phyloP scores from a whole-genome alignment of 805 yeast genomes.

The Yarrowia osloensis region DNA sequence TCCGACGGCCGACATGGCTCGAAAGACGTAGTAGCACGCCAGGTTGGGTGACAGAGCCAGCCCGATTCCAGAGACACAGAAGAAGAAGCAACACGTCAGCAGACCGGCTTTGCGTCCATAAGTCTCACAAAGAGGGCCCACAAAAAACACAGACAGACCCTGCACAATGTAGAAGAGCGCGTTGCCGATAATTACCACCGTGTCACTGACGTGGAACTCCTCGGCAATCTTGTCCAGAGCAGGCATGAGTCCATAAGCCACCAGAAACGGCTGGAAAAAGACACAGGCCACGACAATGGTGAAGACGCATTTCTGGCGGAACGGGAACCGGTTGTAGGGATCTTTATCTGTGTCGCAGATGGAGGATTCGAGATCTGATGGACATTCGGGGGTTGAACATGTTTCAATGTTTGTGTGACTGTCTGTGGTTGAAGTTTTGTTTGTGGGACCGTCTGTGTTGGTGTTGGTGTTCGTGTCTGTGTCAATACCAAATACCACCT shows the following conservation, averaged over 20 bases:
- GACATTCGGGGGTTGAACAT: too few relatives aligned
- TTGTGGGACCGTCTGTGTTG: background rate
- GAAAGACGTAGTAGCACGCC: constrained; percentile 56
- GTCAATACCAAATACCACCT: too few relatives aligned
- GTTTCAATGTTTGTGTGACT: background rate
- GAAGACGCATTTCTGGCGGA: constrained; percentile 20
- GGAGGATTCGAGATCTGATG: background rate
- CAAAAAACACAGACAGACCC: constrained; percentile 55
- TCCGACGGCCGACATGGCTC: constrained; percentile 53
- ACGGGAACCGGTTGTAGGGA: constrained; percentile 18
- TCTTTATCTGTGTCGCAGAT: background rate
- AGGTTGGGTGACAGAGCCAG: constrained; percentile 54
- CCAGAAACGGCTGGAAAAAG: constrained; percentile 26
- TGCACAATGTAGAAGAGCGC: constrained; percentile 54
- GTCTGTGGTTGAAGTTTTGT: background rate
- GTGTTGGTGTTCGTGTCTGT: too few relatives aligned
- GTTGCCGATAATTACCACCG: constrained; percentile 51
- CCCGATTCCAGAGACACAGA: constrained; percentile 40
- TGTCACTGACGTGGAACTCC: constrained; percentile 50
- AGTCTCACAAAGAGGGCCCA: constrained; percentile 53
- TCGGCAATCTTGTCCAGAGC: constrained; percentile 54
- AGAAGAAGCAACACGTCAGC: constrained; percentile 45
- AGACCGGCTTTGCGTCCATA: constrained; percentile 55
- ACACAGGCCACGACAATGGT: constrained; percentile 1
- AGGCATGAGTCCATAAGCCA: constrained; percentile 54